A percentile compares a stretch with the other conserved stretches of the same genome.
Conservation (phyloP, 345 rosid species). For the Acer campestre region DNA sequence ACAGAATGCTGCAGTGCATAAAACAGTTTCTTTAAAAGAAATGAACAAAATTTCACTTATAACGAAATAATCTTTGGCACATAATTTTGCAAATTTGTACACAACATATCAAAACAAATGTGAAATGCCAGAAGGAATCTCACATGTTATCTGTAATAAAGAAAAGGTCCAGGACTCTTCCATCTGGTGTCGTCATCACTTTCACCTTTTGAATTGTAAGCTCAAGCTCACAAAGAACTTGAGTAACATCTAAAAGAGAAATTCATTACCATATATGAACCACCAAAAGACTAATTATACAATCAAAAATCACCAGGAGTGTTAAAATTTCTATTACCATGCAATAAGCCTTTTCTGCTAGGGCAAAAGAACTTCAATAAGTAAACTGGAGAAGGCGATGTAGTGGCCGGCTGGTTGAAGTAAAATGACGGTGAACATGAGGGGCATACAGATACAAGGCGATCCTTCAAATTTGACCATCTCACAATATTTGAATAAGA, state of each 20-base stretch:
- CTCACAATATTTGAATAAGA: slow-evolving; percentile 43
- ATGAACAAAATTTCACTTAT: background rate
- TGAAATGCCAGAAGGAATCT: slow-evolving; percentile 20
- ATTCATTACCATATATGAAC: slow-evolving; percentile 22
- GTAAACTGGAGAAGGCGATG: slow-evolving; percentile 56
- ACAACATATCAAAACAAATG: background rate
- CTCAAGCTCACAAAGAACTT: slow-evolving; percentile 79
- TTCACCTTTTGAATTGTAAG: slow-evolving; percentile 81
- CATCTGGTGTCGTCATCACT: slow-evolving; percentile 85
- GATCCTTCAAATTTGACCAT: slow-evolving; percentile 76
- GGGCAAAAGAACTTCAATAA: slow-evolving; percentile 70
- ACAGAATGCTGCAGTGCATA: background rate
- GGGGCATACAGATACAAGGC: slow-evolving; percentile 71
- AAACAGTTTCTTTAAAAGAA: background rate
- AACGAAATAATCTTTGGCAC: background rate
- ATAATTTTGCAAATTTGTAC: background rate
- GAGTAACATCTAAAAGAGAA: slow-evolving; percentile 68
- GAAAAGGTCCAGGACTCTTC: slow-evolving; percentile 81
- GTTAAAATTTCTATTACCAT: slow-evolving; percentile 48
- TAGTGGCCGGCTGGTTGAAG: slow-evolving; percentile 39
- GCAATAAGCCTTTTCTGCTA: slow-evolving; percentile 65
- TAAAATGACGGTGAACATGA: slow-evolving; percentile 48
- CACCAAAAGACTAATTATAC: background rate
- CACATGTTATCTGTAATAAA: slow-evolving; percentile 79
- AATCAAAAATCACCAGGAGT: background rate